phyloP scores from a whole-genome alignment of 768 basidiomycete species.

The Clitopilus hobsonii region DNA sequence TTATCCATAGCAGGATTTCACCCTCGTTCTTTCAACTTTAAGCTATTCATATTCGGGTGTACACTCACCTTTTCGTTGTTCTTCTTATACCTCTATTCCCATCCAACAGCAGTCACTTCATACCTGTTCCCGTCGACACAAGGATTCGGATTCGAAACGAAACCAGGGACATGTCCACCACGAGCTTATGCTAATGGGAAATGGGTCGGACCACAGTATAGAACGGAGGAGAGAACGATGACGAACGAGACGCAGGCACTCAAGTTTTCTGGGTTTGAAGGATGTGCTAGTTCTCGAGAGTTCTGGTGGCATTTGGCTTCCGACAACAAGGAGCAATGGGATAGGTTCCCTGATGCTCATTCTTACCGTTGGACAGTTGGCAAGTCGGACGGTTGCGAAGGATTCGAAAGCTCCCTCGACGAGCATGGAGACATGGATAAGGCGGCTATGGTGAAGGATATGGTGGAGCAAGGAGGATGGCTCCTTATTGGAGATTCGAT shows the following conservation, averaged over 20 bases:
- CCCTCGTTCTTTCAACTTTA: conserved; percentile 15
- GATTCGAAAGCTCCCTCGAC: conserved; percentile 16
- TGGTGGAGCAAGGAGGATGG: conserved; percentile 72
- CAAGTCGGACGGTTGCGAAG: conserved; percentile 29
- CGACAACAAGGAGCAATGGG: conserved; percentile 42
- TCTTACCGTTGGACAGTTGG: conserved; percentile 54
- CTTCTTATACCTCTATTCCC: conserved; percentile 19
- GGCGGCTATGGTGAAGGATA: conserved; percentile 43
- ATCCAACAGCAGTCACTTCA: conserved; percentile 4
- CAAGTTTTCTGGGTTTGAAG: conserved; percentile 50
- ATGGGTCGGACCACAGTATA: conserved; percentile 32
- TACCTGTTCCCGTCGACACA: background rate
- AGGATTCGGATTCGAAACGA: conserved; percentile 6
- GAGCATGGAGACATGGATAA: conserved; percentile 25
- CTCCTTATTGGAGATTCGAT: conserved; percentile 65
- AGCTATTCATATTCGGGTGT: conserved; percentile 14
- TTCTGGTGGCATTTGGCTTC: conserved; percentile 59
- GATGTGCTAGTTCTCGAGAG: conserved; percentile 61
- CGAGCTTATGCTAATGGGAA: conserved; percentile 26
- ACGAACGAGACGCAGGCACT: conserved; percentile 38
- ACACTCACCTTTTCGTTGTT: conserved; percentile 14
- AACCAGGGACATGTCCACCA: conserved; percentile 22
- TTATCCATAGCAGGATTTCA: conserved; percentile 13
- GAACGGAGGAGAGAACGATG: conserved; percentile 29
- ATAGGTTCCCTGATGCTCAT: conserved; percentile 48